A percentile compares a stretch with the other conserved stretches of the same genome.
phyloP scores from a whole-genome alignment of 805 yeast species.

The Cephaloascus albidus region DNA sequence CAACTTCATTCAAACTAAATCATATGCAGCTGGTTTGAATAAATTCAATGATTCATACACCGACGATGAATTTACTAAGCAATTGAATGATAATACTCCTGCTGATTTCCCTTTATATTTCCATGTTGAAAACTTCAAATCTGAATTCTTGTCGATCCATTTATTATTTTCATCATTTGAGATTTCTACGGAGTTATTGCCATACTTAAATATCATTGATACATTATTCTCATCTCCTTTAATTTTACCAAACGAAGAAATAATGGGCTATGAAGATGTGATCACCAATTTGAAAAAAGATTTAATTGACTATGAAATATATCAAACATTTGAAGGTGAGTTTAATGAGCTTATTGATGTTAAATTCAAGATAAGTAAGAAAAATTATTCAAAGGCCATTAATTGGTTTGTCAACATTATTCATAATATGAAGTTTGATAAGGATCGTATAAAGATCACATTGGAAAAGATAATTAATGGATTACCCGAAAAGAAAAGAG shows the following conservation, averaged over 20 bases:
- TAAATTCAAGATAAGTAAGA: slow-evolving; percentile 48
- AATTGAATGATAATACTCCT: slow-evolving; percentile 19
- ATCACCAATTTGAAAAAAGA: slow-evolving; percentile 65
- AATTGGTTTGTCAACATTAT: slow-evolving; percentile 68
- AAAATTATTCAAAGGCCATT: slow-evolving; percentile 59
- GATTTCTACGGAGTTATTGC: slow-evolving; percentile 44
- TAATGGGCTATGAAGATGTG: slow-evolving; percentile 66
- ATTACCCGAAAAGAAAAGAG: slow-evolving; percentile 54
- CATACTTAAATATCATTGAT: slow-evolving; percentile 53
- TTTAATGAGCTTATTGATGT: slow-evolving; percentile 62
- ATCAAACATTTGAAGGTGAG: slow-evolving; percentile 47
- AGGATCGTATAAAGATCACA: slow-evolving; percentile 56
- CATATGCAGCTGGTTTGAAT: slow-evolving; percentile 52
- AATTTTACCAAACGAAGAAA: slow-evolving; percentile 46
- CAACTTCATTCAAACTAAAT: slow-evolving; percentile 56
- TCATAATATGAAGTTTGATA: slow-evolving; percentile 62
- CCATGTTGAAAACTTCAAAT: slow-evolving; percentile 71
- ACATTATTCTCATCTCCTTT: slow-evolving; percentile 71
- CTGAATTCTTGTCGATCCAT: slow-evolving; percentile 69
- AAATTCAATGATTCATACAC: slow-evolving; percentile 20
- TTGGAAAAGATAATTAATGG: slow-evolving; percentile 52
- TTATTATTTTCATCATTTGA: slow-evolving; percentile 47
- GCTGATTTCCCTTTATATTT: slow-evolving; percentile 53
- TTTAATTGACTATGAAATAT: slow-evolving; percentile 49
- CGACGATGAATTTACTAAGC: slow-evolving; percentile 14